Percentiles rank a stretch among this genome's conserved stretches.
Conservation (phyloP, 2,329 filamentous ascomycete genomes). For the Rosellinia necatrix region DNA sequence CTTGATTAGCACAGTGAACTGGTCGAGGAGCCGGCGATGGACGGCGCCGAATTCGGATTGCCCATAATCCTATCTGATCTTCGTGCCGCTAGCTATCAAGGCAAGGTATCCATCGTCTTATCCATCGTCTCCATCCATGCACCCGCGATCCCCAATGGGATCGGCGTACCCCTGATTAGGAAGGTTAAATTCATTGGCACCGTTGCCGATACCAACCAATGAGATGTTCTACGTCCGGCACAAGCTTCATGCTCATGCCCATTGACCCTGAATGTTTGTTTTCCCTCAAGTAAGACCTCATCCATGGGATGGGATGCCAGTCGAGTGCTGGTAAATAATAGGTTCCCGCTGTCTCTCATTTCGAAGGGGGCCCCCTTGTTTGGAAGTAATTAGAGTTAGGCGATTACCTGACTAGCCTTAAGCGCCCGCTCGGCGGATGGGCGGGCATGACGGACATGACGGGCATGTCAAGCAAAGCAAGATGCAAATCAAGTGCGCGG, state of each 20-base stretch:
- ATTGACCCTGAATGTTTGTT: no score
- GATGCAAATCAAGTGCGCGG: conserved; percentile 12
- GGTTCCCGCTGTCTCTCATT: no score
- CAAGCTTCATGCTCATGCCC: conserved; percentile 13
- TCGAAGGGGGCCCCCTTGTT: no score
- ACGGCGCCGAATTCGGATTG: conserved; percentile 10
- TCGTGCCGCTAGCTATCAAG: not conserved
- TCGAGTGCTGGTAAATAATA: no score
- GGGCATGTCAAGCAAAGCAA: no score
- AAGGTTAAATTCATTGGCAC: conserved; percentile 21
- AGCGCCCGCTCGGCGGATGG: no score
- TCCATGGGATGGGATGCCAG: not conserved
- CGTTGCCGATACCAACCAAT: conserved; percentile 15
- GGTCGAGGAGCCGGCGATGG: not conserved
- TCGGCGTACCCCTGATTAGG: conserved; percentile 27
- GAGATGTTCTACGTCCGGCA: conserved; percentile 4
- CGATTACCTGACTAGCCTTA: no score
- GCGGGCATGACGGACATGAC: no score
- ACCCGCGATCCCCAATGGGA: conserved; percentile 10
- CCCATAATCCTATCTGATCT: conserved; percentile 5
- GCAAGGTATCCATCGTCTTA: not conserved
- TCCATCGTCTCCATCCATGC: not conserved
- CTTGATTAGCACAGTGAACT: no score
- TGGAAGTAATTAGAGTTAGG: no score
- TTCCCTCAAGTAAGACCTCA: not conserved